Conservation (phyloP, 805 yeast species). For the Myxozyma neglecta region DNA sequence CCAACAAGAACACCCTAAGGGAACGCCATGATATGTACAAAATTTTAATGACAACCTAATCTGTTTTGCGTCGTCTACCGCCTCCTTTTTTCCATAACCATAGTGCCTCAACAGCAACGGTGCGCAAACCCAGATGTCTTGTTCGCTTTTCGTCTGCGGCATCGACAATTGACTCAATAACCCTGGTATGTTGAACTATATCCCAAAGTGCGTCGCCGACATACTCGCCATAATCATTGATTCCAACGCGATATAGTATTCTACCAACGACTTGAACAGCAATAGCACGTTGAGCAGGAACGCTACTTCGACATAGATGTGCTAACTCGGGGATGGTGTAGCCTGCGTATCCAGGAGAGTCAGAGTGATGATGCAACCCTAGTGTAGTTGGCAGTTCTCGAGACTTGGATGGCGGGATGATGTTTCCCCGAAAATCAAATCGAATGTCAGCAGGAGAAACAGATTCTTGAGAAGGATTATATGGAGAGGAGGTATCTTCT, state of each 20-base stretch:
- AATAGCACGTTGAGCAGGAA: conserved; percentile 81
- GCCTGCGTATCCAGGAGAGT: conserved; percentile 86
- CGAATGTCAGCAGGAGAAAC: conserved; percentile 60
- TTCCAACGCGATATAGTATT: conserved; percentile 75
- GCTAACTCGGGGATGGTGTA: conserved; percentile 83
- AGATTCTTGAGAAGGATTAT: conserved; percentile 46
- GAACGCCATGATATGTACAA: too few species aligned
- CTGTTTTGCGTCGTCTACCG: conserved; percentile 28
- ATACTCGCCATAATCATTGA: conserved; percentile 45
- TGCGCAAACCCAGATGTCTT: conserved; percentile 68
- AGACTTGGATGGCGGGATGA: conserved; percentile 60
- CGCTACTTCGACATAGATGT: conserved; percentile 72
- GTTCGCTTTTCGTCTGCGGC: conserved; percentile 63
- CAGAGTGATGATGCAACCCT: conserved; percentile 91
- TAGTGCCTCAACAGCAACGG: conserved; percentile 83
- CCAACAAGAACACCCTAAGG: too few species aligned
- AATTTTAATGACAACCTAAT: neutral
- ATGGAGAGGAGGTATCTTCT: conserved; percentile 40
- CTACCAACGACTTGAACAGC: conserved; percentile 88
- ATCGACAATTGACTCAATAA: conserved; percentile 64
- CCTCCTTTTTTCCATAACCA: conserved; percentile 72
- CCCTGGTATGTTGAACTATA: conserved; percentile 58
- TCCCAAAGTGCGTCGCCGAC: conserved; percentile 70
- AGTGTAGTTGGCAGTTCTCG: conserved; percentile 51
- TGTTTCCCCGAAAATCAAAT: conserved; percentile 83